Percentiles rank a stretch among this genome's conserved stretches.
phyloP scores from a whole-genome alignment of 768 basidiomycete genomes.

The Pisolithus orientalis region DNA sequence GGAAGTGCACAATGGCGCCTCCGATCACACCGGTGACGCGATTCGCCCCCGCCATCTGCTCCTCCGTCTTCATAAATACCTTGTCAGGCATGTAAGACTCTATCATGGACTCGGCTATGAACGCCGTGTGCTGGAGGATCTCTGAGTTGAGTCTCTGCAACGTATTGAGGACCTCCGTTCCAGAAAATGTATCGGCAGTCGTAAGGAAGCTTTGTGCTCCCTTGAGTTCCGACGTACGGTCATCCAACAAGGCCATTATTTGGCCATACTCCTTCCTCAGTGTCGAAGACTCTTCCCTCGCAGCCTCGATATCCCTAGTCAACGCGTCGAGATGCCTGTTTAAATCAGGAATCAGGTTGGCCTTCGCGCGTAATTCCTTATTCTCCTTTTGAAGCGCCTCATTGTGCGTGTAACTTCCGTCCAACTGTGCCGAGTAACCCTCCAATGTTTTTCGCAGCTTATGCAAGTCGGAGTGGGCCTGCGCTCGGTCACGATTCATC shows the following conservation, averaged over 20 bases:
- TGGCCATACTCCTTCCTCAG: constrained; percentile 25
- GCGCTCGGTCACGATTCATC: constrained; percentile 14
- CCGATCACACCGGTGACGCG: constrained; percentile 18
- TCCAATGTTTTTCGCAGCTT: constrained; percentile 16
- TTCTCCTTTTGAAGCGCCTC: constrained; percentile 10
- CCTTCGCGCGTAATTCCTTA: constrained; percentile 1
- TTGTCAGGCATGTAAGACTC: constrained; percentile 31
- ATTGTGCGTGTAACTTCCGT: constrained; percentile 12
- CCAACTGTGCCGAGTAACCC: constrained; percentile 11
- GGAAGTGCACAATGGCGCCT: constrained; percentile 18
- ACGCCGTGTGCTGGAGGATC: constrained; percentile 42
- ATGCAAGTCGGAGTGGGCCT: constrained; percentile 16
- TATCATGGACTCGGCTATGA: constrained; percentile 42
- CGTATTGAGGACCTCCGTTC: constrained; percentile 38
- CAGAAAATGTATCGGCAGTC: constrained; percentile 37
- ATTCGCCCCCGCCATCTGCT: constrained; percentile 19
- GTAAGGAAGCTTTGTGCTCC: constrained; percentile 42
- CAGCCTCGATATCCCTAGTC: constrained; percentile 12
- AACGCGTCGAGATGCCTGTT: constrained; percentile 16
- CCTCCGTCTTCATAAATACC: constrained; percentile 10
- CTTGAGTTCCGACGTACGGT: constrained; percentile 38
- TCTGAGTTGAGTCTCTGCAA: constrained; percentile 42
- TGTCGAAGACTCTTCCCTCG: constrained; percentile 23
- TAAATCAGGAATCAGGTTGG: constrained; percentile 3
- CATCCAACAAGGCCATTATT: constrained; percentile 27